Base-by-base conservation (phyloP, 129 eudicot species). In the Smallanthus sonchifolius region DNA sequence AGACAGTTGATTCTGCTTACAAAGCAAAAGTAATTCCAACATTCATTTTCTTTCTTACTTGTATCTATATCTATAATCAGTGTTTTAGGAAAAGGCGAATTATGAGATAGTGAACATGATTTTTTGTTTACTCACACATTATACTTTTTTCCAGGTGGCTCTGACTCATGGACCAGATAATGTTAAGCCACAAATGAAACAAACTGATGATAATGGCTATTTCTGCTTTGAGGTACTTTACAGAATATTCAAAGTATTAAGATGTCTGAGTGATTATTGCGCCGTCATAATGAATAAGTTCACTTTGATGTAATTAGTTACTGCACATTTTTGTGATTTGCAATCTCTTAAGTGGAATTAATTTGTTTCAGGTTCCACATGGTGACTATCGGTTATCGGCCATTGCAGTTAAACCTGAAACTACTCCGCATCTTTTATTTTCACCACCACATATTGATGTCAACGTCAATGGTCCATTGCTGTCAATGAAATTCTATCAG, bases 101-200 rank as follows among this genome's bases (percentile, higher is more conserved):
- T 64, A 38, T 65, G 40, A 49, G 42, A 54, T 51, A 24, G 60
- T 67, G 61, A 67, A 8, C 60, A 32, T 55, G 59, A 3, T 70
- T 70, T 69, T 42, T 55, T 37, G 24, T 10, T 48, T 48, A 71
- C 44, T 71, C 45, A 28, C 49, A 5, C 72, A n/a, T 65, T 54
- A 38, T 65, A 34, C 54, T 42, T 72, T 59, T 34, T 66, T 66
- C 51, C 84, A 94, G 99, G 99, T 94, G 39, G 96, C 99, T 66
- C 81, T 94, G 80, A 94, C 99, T 75, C 99, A 94, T 91, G 99
- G 99, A 78, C 99, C 99, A 8, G 86, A 88, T 76, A 94, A 88
- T 87, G 99, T 91, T 67, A 94, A 88, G 81, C 97, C 99, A 17
- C 97, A 91, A 76, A 86, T 86, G 80, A 91, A 87, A 69, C 88